A percentile compares a stretch with the other conserved stretches of the same genome.
Conservation (phyloP, 2,329 filamentous ascomycete species). For the Diplodia seriata region DNA sequence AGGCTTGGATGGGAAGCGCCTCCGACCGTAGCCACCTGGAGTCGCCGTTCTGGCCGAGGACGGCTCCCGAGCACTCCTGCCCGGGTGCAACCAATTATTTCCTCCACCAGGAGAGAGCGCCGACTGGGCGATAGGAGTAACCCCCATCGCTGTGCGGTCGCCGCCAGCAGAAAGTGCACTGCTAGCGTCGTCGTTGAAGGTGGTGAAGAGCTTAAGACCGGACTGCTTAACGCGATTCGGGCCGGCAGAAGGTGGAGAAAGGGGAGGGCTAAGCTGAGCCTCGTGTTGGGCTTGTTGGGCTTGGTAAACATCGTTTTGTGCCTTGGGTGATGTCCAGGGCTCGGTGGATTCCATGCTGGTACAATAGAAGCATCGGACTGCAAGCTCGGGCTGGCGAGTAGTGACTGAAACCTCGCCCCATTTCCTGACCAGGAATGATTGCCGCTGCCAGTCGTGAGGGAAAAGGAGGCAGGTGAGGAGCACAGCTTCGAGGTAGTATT, state of each 20-base stretch:
- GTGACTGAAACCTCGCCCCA: constrained; percentile 94
- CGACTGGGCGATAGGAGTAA: constrained; percentile 81
- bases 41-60: constrained; percentile 60
- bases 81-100: constrained; percentile 47
- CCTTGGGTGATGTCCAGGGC: constrained; percentile 86
- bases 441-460: constrained; percentile 87
- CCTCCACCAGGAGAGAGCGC: constrained; percentile 69
- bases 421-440: constrained; percentile 85
- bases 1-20: constrained; percentile 63
- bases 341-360: constrained; percentile 84
- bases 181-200: constrained; percentile 70
- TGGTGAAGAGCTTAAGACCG: constrained; percentile 88
- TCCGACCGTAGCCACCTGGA: constrained; percentile 70
- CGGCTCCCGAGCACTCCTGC: constrained; percentile 51
- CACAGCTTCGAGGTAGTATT: constrained; percentile 89
- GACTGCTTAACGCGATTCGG: constrained; percentile 72
- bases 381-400: constrained; percentile 85
- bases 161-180: constrained; percentile 69
- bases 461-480: constrained; percentile 84
- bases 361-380: constrained; percentile 92
- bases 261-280: constrained; percentile 69
- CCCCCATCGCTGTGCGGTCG: constrained; percentile 74
- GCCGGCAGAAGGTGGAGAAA: constrained; percentile 68
- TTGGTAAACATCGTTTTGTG: constrained; percentile 65
- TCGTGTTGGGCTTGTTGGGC: constrained; percentile 60